Evolutionary conservation across 306 rosid species (phyloP).

Genomic region (Prunus kanzakura): DNA sequence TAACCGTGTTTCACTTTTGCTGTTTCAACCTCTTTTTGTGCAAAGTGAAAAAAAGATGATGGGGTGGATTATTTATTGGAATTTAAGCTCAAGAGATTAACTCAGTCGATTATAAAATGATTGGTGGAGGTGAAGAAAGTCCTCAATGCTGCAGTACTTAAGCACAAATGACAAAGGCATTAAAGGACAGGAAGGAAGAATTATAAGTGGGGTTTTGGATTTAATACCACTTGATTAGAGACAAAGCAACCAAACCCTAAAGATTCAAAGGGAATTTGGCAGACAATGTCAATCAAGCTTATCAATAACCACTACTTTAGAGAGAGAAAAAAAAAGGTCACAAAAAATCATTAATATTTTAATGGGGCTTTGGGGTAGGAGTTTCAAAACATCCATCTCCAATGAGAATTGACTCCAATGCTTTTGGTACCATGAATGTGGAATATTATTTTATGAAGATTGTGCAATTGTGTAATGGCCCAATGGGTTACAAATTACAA

Average conservation of each 20-base stretch:
- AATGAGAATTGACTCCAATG: constrained; percentile 20
- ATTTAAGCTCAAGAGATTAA: constrained; percentile 2
- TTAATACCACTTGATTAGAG: constrained; percentile 25
- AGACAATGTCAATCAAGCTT: constrained; percentile 22
- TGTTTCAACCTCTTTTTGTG: constrained; percentile 2
- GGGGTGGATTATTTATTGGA: constrained; percentile 5
- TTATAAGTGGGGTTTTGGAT: constrained; percentile 17
- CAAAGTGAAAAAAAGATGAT: not conserved
- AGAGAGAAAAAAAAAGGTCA: too few species aligned
- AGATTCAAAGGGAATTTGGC: constrained; percentile 21
- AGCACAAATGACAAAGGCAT: not conserved
- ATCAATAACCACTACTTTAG: constrained; percentile 4
- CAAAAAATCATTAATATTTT: not conserved
- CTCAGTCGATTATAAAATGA: constrained; percentile 12
- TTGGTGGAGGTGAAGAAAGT: constrained; percentile 2
- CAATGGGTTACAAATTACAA: too few species aligned
- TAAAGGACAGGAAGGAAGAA: constrained; percentile 2
- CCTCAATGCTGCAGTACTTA: not conserved
- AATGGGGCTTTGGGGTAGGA: constrained; percentile 4
- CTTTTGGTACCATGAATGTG: constrained; percentile 10
- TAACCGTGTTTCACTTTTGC: constrained; percentile 23
- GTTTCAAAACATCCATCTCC: constrained; percentile 12
- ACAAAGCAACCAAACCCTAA: constrained; percentile 29
- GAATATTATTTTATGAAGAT: not conserved
- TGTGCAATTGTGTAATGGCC: too few species aligned